Evolutionary conservation across 1,284 basidiomycete species (phyloP), one percentile per base, ranked within the genome.

Genomic region (Vanrija sp.): DNA sequence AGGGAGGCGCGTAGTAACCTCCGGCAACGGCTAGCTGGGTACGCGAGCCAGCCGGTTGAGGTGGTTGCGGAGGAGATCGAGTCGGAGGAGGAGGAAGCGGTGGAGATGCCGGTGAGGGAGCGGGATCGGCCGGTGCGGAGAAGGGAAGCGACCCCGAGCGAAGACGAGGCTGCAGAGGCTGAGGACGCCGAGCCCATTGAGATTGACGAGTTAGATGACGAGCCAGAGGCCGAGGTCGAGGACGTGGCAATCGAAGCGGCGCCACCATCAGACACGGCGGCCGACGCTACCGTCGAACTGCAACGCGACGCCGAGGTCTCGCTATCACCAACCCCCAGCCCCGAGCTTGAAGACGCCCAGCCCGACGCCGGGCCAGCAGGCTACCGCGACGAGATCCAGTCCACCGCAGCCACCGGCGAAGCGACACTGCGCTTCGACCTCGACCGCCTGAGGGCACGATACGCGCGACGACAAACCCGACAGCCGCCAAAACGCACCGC

Each of bases 31-130:
- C 65, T 87, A 50, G 77, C 73, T 45, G 77, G 73, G 14, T 86
- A 83, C 69, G 79, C 82, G n/a, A 77, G 81, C 53, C 67, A 65
- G 20, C 81, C 81, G n/a, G 81, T 74, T 38, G 58, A 59, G n/a
- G 49, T 44, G 10, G 59, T 54, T 18, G 66, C 57, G n/a, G 60
- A 61, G 7, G 41, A 23, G n/a, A 43, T 37, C 45, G 38, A 46
- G 23, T 37, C 47, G 41, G 38, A 50, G 53, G 54, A 70, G 46
- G 38, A 61, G 12, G 62, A 63, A 49, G 49, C 51, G 14, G 57
- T 41, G 18, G 56, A 39, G 38, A n/a, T 39, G 38, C 7, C 46
- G 5, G 60, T 64, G 27, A 51, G 36, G 31, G 31, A 14, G 31
- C 6, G 12, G 31, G 31, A 31, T n/a, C n/a, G n/a, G n/a, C n/a